Evolutionary conservation across 1,284 basidiomycete species (phyloP), one percentile per base, ranked within the genome.

Genomic region (Fomes fomentarius): DNA sequence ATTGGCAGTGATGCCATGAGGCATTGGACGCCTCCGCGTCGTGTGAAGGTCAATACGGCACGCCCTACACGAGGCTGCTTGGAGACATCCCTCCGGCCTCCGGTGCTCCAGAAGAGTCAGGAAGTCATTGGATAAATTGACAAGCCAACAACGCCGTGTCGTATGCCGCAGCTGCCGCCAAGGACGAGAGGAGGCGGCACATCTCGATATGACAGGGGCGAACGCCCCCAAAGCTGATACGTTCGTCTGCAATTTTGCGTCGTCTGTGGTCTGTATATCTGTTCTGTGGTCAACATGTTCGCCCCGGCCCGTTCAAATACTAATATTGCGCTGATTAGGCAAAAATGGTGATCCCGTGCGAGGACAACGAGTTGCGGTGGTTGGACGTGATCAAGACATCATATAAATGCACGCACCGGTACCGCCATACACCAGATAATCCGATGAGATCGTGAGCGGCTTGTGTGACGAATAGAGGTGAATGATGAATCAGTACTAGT

Each of bases 271-370:
- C n/a, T n/a, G n/a, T n/a, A n/a, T n/a, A n/a, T n/a, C n/a, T n/a
- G n/a, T n/a, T n/a, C n/a, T n/a, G n/a, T n/a, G n/a, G n/a, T n/a
- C n/a, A n/a, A n/a, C n/a, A n/a, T n/a, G n/a, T n/a, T n/a, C n/a
- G n/a, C n/a, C 44, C 42, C 33, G 48, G 48, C 24, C 40, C 40
- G 25, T 17, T 21, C 12, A 19, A 15, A 15, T 25, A 33, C 49
- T 51, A 15, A 15, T 25, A 33, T 42, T 51, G 49, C 49, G 49
- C 49, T 51, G 41, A 51, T 51, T n/a, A 35, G 49, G 25, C 39
- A 50, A 28, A 40, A 25, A 24, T 2, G 11, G 26, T 46, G 43
- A 52, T 46, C 40, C 48, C n/a, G n/a, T n/a, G n/a, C n/a, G n/a
- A n/a, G n/a, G 40, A 39, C 41, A 24, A 34, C 31, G 48, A 38